Evolutionary conservation across 2,329 filamentous ascomycete species (phyloP), one percentile per base, ranked within the genome.

Genomic region (Celoporthe dispersa): DNA sequence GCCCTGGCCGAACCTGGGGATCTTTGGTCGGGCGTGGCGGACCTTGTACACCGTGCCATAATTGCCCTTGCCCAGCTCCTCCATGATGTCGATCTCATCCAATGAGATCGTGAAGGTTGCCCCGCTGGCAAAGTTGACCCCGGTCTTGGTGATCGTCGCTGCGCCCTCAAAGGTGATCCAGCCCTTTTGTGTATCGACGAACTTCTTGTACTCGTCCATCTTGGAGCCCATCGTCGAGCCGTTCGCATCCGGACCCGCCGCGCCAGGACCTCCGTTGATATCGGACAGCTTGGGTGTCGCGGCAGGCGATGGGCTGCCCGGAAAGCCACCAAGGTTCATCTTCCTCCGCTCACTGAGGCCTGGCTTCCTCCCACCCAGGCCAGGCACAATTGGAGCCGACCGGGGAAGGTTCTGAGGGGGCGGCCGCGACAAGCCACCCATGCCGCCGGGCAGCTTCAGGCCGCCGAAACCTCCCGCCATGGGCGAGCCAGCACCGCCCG

Each of bases 11-110:
- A 90, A 89, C 48, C 88, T 84, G 0, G 87, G 87, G 25, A 83
- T 80, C 65, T 81, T 80, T 16, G 86, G 86, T 76, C 94, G 91
- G 69, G 92, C 90, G 81, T 99, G 96, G 75, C 91, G 90, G 69
- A 98, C 96, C 80, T 96, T 98, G 86, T 97, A 98, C 4, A 99
- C 96, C 1, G 95, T 98, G 71, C 96, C 96, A 76, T 99, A 99
- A 79, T 99, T 99, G 55, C 96, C 96, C 81, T 98, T 99, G 62
- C 96, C 96, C 16, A 99, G 84, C 82, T 99, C 96, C 72, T 95
- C 94, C 70, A 98, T 79, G 1, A 93, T 95, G 76, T 98, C 94
- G 7, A 99, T 92, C 79, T 99, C 95, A 77, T 99, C 95, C 57
- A 99, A 85, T 4, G 95, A 98, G 77, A 99, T 98, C 77, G 87